Base-by-base conservation (phyloP, 352 stramenopile species). In the Pythium aquatile region DNA sequence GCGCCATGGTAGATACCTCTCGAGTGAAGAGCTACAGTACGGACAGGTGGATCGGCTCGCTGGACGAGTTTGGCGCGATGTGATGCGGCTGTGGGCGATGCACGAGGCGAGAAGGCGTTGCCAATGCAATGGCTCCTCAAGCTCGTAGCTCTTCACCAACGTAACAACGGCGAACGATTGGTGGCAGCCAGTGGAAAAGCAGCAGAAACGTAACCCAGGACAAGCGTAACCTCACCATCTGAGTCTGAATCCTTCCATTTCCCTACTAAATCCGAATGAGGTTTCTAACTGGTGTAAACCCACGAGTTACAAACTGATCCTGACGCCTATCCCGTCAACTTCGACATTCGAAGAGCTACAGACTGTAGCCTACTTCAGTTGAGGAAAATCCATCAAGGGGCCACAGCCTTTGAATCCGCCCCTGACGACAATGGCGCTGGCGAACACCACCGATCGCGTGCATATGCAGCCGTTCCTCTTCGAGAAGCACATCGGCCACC, bases 401-500 rank as follows among this genome's bases (percentile, higher is more conserved):
- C 13, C 44, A 29, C 20, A 24, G 20, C 20, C 20, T 29, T 17
- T 10, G 20, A 51, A 20, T 1, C 11, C 16, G 42, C 3, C 46
- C 6, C n/a, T 3, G n/a, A 37, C 49, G 30, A 73, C 53, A 30
- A 84, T 81, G 79, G 66, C 69, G 55, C 16, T 82, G 24, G 65
- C 59, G 24, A 55, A 56, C 14, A 61, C 72, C 8, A 40, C 53
- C 11, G 68, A 79, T 11, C 82, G 83, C 44, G 68, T 71, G 8
- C 55, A 88, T 24, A 65, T 85, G 63, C 72, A 77, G 46, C 64
- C 84, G 58, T 93, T 85, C 52, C 72, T 91, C 55, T 91, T 79
- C 61, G 82, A 93, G 69, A 93, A 93, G 76, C 83, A 93, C 63
- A 39, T 93, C 46, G 64, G 58, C 16, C 85, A 93, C 64, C 85